Conservation (phyloP, 805 yeast genomes). For the Hanseniaspora pseudoguilliermondii region DNA sequence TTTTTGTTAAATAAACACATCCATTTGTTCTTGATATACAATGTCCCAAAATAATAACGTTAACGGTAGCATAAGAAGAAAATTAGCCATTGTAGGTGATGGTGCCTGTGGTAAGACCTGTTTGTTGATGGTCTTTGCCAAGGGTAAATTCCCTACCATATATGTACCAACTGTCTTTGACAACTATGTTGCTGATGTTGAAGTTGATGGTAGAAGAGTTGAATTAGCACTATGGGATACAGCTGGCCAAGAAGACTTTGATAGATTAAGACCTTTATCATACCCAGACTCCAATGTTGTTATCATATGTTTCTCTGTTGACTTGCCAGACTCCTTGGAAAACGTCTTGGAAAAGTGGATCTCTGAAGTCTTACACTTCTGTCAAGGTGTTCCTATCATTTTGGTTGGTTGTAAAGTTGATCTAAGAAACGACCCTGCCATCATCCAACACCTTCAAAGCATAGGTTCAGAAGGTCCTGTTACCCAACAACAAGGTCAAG, state of each 20-base stretch:
- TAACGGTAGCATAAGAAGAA: slow-evolving; percentile 41
- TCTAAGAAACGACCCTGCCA: slow-evolving; percentile 68
- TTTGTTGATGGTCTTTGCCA: slow-evolving; percentile 70
- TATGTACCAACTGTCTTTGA: slow-evolving; percentile 95
- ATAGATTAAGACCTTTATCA: slow-evolving; percentile 78
- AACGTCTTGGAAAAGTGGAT: slow-evolving; percentile 95
- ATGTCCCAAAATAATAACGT: slow-evolving; percentile 25
- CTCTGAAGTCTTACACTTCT: slow-evolving; percentile 83
- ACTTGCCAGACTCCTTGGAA: slow-evolving; percentile 81
- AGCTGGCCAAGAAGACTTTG: slow-evolving; percentile 98
- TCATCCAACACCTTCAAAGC: slow-evolving; percentile 54
- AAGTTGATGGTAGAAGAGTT: slow-evolving; percentile 78
- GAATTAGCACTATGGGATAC: slow-evolving; percentile 95
- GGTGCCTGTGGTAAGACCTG: slow-evolving; percentile 98
- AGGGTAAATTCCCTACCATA: slow-evolving; percentile 86
- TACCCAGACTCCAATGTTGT: slow-evolving; percentile 94
- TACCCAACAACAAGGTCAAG: slow-evolving; percentile 40
- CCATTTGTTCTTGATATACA: not conserved
- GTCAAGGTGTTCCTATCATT: slow-evolving; percentile 87
- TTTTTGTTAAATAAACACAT: too few species aligned
- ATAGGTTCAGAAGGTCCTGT: slow-evolving; percentile 25
- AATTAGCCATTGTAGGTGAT: slow-evolving; percentile 89
- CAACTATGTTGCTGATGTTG: slow-evolving; percentile 95
- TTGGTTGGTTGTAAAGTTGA: slow-evolving; percentile 87
- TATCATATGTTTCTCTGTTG: slow-evolving; percentile 91